phyloP scores from a whole-genome alignment of 2,329 filamentous ascomycete genomes.

The Cryphonectria radicalis region DNA sequence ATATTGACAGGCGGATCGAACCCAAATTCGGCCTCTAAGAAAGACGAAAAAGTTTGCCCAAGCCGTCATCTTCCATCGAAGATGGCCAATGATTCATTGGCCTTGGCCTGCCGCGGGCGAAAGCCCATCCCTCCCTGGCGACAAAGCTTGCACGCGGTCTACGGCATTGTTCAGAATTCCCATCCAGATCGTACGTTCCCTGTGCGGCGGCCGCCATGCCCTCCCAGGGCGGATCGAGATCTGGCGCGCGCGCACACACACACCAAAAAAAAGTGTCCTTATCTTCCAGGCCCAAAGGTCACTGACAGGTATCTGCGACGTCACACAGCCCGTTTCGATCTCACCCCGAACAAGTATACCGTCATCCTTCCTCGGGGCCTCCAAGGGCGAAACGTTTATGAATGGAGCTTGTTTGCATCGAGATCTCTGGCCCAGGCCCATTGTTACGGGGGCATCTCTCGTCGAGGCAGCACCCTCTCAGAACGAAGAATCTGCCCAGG shows the following conservation, averaged over 20 bases:
- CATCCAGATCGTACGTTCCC: constrained; percentile 14
- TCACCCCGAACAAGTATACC: not conserved
- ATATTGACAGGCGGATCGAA: not conserved
- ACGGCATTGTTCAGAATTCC: constrained; percentile 15
- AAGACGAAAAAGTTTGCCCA: not conserved
- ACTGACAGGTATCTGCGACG: constrained; percentile 21
- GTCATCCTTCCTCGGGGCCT: constrained; percentile 1
- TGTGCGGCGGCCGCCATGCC: constrained; percentile 7
- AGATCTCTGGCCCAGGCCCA: not conserved
- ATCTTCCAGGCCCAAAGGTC: constrained; percentile 14
- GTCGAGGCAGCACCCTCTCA: not conserved
- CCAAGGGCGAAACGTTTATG: not conserved
- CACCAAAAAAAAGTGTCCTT: constrained; percentile 19
- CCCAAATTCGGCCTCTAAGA: not conserved
- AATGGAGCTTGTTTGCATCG: not conserved
- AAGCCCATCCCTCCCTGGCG: constrained; percentile 16
- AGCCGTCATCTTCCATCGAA: constrained; percentile 17
- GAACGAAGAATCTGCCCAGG: not conserved
- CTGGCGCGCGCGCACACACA: no score
- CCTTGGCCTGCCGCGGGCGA: no score
- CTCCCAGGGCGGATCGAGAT: constrained; percentile 27
- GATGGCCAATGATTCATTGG: constrained; percentile 12
- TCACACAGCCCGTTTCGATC: constrained; percentile 8
- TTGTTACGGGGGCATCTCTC: not conserved
- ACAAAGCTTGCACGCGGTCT: constrained; percentile 8